Percentiles rank a stretch among this genome's conserved stretches.
Conservation (phyloP, 768 basidiomycete species). For the Imleria badia region DNA sequence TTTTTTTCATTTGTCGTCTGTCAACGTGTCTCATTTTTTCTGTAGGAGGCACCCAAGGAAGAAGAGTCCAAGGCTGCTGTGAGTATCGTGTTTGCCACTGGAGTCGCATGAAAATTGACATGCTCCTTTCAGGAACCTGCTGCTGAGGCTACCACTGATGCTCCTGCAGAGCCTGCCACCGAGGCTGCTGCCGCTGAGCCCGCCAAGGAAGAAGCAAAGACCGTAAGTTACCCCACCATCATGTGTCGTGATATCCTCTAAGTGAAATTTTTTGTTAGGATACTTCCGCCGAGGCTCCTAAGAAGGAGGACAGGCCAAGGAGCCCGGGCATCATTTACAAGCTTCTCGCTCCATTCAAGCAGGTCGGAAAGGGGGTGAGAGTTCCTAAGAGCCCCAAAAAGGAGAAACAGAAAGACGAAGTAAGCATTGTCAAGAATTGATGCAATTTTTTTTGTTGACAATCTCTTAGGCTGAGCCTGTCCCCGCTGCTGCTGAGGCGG, state of each 20-base stretch:
- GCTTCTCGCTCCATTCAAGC: constrained; percentile 75
- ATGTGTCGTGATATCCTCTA: constrained; percentile 32
- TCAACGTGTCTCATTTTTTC: background rate
- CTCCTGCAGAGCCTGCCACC: constrained; percentile 26
- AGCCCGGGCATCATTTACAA: constrained; percentile 76
- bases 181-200: constrained; percentile 34
- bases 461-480: constrained; percentile 32
- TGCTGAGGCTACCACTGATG: constrained; percentile 27
- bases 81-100: background rate
- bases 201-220: constrained; percentile 44
- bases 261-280: constrained; percentile 9
- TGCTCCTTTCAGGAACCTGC: constrained; percentile 35
- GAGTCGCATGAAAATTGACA: background rate
- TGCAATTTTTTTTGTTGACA: background rate
- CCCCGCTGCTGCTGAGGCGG: constrained; percentile 37
- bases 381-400: constrained; percentile 78
- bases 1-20: background rate
- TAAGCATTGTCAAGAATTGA: constrained; percentile 25
- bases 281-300: constrained; percentile 48
- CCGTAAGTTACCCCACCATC: constrained; percentile 29
- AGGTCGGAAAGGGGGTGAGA: constrained; percentile 57
- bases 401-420: constrained; percentile 79
- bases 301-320: constrained; percentile 82
- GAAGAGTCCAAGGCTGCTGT: constrained; percentile 42
- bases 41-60: constrained; percentile 43